phyloP scores from a whole-genome alignment of 1,284 basidiomycete species.

The Mycosarcoma maydis region DNA sequence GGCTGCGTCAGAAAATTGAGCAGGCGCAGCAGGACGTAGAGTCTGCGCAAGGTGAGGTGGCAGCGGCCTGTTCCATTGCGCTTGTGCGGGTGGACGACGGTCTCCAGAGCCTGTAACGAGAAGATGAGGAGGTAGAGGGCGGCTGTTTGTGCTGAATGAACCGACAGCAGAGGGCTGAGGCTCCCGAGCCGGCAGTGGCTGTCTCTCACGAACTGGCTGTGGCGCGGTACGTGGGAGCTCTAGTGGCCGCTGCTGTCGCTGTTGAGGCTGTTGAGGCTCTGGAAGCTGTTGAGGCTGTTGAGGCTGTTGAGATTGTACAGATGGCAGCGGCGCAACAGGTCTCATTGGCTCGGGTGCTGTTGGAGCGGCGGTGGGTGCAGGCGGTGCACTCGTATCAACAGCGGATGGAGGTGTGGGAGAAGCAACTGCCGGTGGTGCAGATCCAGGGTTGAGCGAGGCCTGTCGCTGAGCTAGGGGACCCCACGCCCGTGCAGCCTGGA shows the following conservation, averaged over 20 bases:
- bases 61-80: slow-evolving; percentile 25
- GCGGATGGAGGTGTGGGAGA: slow-evolving; percentile 8
- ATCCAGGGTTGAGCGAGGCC: slow-evolving; percentile 47
- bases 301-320: slow-evolving; percentile 7
- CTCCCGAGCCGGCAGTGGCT: neutral
- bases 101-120: slow-evolving; percentile 25
- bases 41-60: slow-evolving; percentile 52
- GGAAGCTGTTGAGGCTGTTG: slow-evolving; percentile 6
- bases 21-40: slow-evolving; percentile 21
- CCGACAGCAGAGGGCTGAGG: neutral
- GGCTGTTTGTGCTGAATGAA: slow-evolving; percentile 10
- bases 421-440: slow-evolving; percentile 17
- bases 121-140: slow-evolving; percentile 38
- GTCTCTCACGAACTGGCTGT: slow-evolving; percentile 6
- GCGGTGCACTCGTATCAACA: slow-evolving; percentile 15
- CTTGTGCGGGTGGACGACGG: slow-evolving; percentile 6
- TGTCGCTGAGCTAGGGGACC: slow-evolving; percentile 61
- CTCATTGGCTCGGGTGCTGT: slow-evolving; percentile 8
- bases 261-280: slow-evolving; percentile 12
- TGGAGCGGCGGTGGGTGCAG: slow-evolving; percentile 4
- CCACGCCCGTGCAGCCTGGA: slow-evolving; percentile 51
- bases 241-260: slow-evolving; percentile 8
- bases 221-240: neutral
- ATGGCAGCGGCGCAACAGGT: slow-evolving; percentile 8
- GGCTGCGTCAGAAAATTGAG: slow-evolving; percentile 1